Evolutionary conservation across 192 early-diverging fungal species (phyloP).

Genomic region (Linnemannia schmuckeri): DNA sequence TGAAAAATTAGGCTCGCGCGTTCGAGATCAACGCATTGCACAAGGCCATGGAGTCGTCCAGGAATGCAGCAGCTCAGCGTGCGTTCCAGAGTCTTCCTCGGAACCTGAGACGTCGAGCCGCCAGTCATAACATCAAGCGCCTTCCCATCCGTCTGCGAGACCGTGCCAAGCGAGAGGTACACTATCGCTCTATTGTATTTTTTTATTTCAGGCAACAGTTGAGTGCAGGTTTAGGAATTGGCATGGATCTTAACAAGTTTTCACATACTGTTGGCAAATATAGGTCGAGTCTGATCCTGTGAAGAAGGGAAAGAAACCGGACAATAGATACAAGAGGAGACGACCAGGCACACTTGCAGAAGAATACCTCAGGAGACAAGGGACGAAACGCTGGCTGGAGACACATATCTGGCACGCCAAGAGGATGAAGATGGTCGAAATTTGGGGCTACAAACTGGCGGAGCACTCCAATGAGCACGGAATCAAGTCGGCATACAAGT

Average conservation of each 20-base stretch:
- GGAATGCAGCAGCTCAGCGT: constrained; percentile 53
- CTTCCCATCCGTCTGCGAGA: constrained; percentile 87
- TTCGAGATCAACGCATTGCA: constrained; percentile 92
- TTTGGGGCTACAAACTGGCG: constrained; percentile 86
- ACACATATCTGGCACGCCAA: constrained; percentile 99
- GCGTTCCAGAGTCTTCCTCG: constrained; percentile 94
- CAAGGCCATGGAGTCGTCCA: constrained; percentile 76
- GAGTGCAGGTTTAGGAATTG: not conserved
- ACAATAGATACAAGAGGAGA: constrained; percentile 57
- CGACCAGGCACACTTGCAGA: constrained; percentile 58
- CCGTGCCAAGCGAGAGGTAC: constrained; percentile 79
- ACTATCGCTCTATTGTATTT: not conserved
- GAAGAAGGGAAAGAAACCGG: constrained; percentile 61
- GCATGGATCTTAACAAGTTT: not conserved
- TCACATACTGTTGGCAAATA: not conserved
- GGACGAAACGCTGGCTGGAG: constrained; percentile 88
- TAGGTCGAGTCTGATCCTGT: constrained; percentile 52
- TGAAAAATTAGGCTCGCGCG: constrained; percentile 71
- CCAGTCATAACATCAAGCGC: constrained; percentile 94
- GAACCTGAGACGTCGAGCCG: constrained; percentile 92
- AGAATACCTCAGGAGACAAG: constrained; percentile 67
- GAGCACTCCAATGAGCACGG: constrained; percentile 90
- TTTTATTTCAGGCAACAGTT: not conserved
- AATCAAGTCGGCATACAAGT: constrained; percentile 79
- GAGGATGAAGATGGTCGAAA: constrained; percentile 92